Conservation (phyloP, 2,329 filamentous ascomycete species). For the Pseudocercospora fuligena region DNA sequence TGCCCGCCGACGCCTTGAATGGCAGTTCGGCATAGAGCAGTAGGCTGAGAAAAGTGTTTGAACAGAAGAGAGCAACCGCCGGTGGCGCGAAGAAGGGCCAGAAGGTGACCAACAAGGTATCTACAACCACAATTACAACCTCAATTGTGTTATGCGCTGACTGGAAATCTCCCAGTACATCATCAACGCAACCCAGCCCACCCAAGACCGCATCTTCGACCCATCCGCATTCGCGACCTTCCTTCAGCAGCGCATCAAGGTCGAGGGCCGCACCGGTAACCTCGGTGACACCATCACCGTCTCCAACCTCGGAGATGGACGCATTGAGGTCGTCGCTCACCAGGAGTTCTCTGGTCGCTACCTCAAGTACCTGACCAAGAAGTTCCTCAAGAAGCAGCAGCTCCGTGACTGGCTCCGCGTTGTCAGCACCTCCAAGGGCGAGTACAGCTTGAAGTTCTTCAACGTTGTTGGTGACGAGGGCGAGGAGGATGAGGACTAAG, state of each 20-base stretch:
- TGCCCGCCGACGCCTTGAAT: slow-evolving; percentile 69
- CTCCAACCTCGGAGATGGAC: slow-evolving; percentile 89
- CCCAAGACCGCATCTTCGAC: slow-evolving; percentile 99
- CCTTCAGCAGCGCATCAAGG: slow-evolving; percentile 99
- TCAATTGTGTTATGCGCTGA: slow-evolving; percentile 3
- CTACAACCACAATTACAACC: slow-evolving; percentile 8
- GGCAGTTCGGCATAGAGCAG: slow-evolving; percentile 63
- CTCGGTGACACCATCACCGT: slow-evolving; percentile 92
- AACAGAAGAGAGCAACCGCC: slow-evolving; percentile 61
- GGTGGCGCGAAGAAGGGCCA: slow-evolving; percentile 56
- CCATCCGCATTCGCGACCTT: slow-evolving; percentile 99
- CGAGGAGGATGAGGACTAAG: slow-evolving; percentile 98
- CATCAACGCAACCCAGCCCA: slow-evolving; percentile 99
- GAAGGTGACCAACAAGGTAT: slow-evolving; percentile 86
- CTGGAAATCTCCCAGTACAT: slow-evolving; percentile 69
- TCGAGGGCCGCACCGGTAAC: slow-evolving; percentile 97
- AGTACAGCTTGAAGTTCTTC: slow-evolving; percentile 99
- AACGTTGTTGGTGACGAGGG: slow-evolving; percentile 99
- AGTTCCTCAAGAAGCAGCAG: slow-evolving; percentile 99
- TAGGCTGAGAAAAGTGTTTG: slow-evolving; percentile 71
- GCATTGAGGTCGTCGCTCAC: slow-evolving; percentile 97
- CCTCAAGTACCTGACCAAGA: slow-evolving; percentile 99
- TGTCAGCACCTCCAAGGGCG: slow-evolving; percentile 95
- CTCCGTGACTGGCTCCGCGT: slow-evolving; percentile 99
- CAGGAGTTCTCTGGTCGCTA: slow-evolving; percentile 98